phyloP scores from a whole-genome alignment of 257 asterid genomes.

The Asclepias syriaca region DNA sequence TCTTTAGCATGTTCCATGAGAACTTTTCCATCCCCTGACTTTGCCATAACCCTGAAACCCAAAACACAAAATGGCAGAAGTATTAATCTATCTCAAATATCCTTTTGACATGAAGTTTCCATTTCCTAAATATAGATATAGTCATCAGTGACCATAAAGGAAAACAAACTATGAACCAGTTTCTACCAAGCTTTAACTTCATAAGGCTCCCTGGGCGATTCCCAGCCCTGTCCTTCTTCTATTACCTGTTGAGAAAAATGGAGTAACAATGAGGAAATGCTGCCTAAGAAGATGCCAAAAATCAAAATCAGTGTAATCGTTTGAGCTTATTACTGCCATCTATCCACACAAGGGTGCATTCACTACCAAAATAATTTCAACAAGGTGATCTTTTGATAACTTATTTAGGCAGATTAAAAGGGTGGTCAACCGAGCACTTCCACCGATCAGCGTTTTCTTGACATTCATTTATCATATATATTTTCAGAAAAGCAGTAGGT shows the following conservation, averaged over 20 bases:
- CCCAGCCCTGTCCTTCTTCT: conserved; percentile 95
- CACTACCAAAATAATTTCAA: neutral
- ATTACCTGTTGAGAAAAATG: conserved; percentile 49
- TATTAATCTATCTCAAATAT: neutral
- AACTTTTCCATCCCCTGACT: conserved; percentile 67
- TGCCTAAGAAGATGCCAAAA: neutral
- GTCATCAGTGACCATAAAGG: neutral
- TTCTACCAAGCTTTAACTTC: conserved; percentile 86
- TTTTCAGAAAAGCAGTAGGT: neutral
- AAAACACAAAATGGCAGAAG: neutral
- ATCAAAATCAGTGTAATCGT: neutral
- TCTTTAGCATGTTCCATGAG: conserved; percentile 52
- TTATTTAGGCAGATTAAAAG: neutral
- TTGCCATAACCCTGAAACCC: conserved; percentile 71
- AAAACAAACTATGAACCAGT: conserved; percentile 5
- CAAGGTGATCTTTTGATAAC: neutral
- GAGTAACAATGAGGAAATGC: conserved; percentile 1
- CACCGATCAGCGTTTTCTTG: neutral
- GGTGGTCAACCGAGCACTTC: neutral
- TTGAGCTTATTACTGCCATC: neutral
- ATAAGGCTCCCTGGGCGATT: conserved; percentile 92
- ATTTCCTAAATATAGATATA: neutral
- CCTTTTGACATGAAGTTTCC: neutral
- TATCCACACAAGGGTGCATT: neutral
- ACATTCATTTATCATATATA: neutral